A percentile compares a stretch with the other conserved stretches of the same genome.
phyloP scores from a whole-genome alignment of 257 asterid genomes.

The Ilex asprella region DNA sequence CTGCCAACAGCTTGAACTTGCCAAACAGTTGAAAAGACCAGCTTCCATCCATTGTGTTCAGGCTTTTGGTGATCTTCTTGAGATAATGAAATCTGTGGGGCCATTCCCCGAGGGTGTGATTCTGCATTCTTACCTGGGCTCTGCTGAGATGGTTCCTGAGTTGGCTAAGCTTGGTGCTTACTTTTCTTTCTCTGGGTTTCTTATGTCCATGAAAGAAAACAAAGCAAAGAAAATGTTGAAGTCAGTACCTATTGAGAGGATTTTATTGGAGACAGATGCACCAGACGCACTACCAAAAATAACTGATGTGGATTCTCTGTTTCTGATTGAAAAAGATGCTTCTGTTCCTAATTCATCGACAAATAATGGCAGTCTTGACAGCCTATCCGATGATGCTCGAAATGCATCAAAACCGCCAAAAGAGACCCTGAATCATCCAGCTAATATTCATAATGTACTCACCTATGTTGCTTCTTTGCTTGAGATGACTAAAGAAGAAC shows the following conservation, averaged over 20 bases:
- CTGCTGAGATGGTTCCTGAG: constrained; percentile 95
- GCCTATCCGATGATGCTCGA: constrained; percentile 3
- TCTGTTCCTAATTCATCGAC: constrained; percentile 11
- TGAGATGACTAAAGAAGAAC: constrained; percentile 49
- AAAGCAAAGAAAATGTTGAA: constrained; percentile 86
- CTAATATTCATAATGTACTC: constrained; percentile 73
- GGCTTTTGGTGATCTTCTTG: constrained; percentile 85
- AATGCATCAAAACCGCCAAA: constrained; percentile 11
- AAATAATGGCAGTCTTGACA: neutral
- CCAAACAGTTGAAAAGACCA: constrained; percentile 71
- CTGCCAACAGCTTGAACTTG: constrained; percentile 73
- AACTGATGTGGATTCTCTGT: constrained; percentile 25
- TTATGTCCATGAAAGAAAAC: constrained; percentile 81
- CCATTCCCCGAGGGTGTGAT: constrained; percentile 82
- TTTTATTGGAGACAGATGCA: constrained; percentile 92
- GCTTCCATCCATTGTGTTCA: constrained; percentile 92
- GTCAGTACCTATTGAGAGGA: constrained; percentile 67
- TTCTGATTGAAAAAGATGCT: constrained; percentile 25
- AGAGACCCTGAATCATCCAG: constrained; percentile 70
- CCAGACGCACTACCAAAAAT: constrained; percentile 74
- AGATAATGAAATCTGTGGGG: constrained; percentile 59
- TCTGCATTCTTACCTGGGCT: constrained; percentile 84
- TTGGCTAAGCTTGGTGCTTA: constrained; percentile 73
- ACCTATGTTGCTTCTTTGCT: constrained; percentile 58
- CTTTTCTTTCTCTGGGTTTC: constrained; percentile 91